Evolutionary conservation across 2,329 filamentous ascomycete genomes (phyloP).

Genomic region (Rutstroemia sp.): DNA sequence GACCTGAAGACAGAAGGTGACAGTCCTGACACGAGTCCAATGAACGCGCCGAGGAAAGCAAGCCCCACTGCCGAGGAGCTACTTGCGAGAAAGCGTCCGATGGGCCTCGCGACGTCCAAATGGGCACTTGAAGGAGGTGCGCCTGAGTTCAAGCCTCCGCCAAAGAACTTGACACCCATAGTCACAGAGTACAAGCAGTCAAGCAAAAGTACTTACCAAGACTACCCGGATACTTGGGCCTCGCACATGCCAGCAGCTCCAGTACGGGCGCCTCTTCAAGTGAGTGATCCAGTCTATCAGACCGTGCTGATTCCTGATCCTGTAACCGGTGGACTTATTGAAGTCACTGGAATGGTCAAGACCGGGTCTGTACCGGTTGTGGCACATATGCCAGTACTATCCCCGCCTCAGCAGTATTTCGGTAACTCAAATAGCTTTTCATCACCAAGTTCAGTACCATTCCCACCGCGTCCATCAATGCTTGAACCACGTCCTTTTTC

Average conservation of each 20-base stretch:
- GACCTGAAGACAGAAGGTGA: not conserved
- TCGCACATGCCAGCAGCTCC: not conserved
- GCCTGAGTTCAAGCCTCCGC: not conserved
- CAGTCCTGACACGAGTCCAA: not conserved
- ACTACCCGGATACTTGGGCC: not conserved
- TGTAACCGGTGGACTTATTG: constrained; percentile 2
- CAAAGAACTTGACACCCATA: not conserved
- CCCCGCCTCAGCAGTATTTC: not conserved
- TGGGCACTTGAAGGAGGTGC: not conserved
- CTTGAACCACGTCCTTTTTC: not conserved
- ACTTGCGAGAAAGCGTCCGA: not conserved
- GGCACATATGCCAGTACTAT: constrained; percentile 6
- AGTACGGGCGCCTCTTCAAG: not conserved
- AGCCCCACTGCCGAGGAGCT: constrained; percentile 1
- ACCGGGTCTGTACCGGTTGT: constrained; percentile 8
- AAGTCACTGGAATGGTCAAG: constrained; percentile 11
- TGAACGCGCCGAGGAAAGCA: not conserved
- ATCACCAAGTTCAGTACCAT: not conserved
- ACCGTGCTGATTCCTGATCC: not conserved
- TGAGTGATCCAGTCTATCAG: not conserved
- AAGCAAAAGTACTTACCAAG: not conserved
- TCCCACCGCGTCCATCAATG: not conserved
- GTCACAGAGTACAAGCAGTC: not conserved
- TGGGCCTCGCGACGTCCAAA: constrained; percentile 2
- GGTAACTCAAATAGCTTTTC: not conserved